phyloP scores from a whole-genome alignment of 2,329 filamentous ascomycete species.

The Lizonia empirigonia region DNA sequence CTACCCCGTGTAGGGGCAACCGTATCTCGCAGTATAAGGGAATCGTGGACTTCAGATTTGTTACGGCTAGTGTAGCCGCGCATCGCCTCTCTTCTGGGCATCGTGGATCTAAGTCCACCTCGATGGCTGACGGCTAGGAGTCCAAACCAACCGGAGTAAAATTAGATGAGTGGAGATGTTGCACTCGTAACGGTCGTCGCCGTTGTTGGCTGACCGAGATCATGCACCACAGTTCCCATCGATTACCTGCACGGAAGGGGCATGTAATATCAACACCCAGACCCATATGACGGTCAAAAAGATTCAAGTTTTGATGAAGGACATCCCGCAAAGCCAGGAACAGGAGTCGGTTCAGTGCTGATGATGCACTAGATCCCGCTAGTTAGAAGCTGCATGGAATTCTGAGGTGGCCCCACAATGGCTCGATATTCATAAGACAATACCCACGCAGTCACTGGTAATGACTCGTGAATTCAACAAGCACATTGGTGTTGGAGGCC shows the following conservation, averaged over 20 bases:
- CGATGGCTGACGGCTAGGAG: slow-evolving; percentile 17
- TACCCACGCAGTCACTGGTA: not conserved
- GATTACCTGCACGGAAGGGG: slow-evolving; percentile 16
- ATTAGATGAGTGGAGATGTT: slow-evolving; percentile 14
- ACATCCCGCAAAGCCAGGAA: not conserved
- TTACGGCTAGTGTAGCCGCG: not conserved
- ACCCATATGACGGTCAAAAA: slow-evolving; percentile 4
- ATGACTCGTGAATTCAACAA: not conserved
- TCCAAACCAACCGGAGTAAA: slow-evolving; percentile 3
- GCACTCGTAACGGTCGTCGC: slow-evolving; percentile 17
- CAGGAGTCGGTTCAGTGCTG: not conserved
- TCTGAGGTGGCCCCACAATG: not conserved
- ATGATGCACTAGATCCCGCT: slow-evolving; percentile 7
- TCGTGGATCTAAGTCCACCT: not conserved
- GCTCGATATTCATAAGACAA: not conserved
- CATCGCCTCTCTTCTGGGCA: not conserved
- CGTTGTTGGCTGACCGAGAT: slow-evolving; percentile 22
- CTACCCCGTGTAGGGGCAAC: not conserved
- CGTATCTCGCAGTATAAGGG: slow-evolving; percentile 1
- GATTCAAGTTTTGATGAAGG: slow-evolving; percentile 2
- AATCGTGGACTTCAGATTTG: not conserved
- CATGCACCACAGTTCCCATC: slow-evolving; percentile 24
- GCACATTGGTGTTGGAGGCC: not conserved
- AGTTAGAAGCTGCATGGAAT: slow-evolving; percentile 4
- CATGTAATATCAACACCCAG: slow-evolving; percentile 11